Evolutionary conservation across 345 rosid species (phyloP).

Genomic region (Ceriops zippeliana): DNA sequence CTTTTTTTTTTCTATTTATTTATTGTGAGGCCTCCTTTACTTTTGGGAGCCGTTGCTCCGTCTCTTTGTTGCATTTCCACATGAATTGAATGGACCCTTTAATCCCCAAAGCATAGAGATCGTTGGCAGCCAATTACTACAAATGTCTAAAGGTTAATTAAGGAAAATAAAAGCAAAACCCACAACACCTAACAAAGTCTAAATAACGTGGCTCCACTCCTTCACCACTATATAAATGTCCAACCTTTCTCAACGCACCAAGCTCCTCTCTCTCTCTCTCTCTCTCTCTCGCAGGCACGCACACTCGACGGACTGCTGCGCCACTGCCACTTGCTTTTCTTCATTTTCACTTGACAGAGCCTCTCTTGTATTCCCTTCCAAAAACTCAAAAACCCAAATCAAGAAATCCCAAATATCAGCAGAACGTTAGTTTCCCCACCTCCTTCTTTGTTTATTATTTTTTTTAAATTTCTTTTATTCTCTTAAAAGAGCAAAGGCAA

Average conservation of each 20-base stretch:
- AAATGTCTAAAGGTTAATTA: not conserved
- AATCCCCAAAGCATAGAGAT: not conserved
- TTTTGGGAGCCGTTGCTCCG: slow-evolving; percentile 21
- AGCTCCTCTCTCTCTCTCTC: not conserved
- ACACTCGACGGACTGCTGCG: not conserved
- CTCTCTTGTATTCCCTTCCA: not conserved
- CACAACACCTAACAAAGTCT: slow-evolving; percentile 14
- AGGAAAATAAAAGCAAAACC: not conserved
- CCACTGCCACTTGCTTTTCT: slow-evolving; percentile 5
- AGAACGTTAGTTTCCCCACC: too few relatives aligned
- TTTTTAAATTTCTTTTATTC: too few relatives aligned
- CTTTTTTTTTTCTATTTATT: not conserved
- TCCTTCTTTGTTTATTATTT: too few relatives aligned
- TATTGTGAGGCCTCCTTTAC: not conserved
- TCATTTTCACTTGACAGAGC: slow-evolving; percentile 10
- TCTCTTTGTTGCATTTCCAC: not conserved
- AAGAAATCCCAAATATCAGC: too few relatives aligned
- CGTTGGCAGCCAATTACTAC: not conserved
- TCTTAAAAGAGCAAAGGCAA: too few relatives aligned
- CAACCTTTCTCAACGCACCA: not conserved
- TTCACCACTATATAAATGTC: slow-evolving; percentile 40
- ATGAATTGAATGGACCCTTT: not conserved
- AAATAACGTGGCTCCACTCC: slow-evolving; percentile 22
- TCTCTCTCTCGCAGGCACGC: not conserved
- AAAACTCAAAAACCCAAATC: not conserved